These are phyloP conservation scores for Mycena polygramma DNA, from an alignment of 768 basidiomycete species.

Conservation along the genomic window DNA sequence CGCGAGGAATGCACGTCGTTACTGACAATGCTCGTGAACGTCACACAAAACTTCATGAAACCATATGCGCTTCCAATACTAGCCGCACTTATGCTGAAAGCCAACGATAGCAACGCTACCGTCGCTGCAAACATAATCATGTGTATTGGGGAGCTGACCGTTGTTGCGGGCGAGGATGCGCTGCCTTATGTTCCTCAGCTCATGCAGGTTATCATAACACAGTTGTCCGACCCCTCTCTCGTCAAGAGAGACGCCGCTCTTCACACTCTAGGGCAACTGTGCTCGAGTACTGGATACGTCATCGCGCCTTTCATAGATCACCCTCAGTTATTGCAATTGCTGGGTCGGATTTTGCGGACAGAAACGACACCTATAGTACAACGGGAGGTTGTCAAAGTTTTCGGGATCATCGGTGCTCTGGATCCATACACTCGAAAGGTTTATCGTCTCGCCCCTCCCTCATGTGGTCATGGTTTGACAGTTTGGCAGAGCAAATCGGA, in stretches of 20 bases:
- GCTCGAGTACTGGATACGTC: conserved; percentile 95
- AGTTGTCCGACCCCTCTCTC: conserved; percentile 90
- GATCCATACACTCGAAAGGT: conserved; percentile 98
- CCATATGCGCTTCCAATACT: conserved; percentile 96
- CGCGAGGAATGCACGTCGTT: conserved; percentile 94
- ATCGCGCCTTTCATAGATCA: conserved; percentile 92
- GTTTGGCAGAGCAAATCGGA: conserved; percentile 65
- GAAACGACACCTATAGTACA: conserved; percentile 80
- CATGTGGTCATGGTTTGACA: background rate
- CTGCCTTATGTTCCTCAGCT: conserved; percentile 85
- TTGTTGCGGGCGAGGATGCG: conserved; percentile 94
- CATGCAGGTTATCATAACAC: conserved; percentile 90
- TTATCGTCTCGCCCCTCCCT: conserved; percentile 3
- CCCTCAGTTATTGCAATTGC: conserved; percentile 88
- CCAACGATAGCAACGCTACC: conserved; percentile 84
- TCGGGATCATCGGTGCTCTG: conserved; percentile 95
- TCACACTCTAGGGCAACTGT: conserved; percentile 94
- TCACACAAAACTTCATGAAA: conserved; percentile 94
- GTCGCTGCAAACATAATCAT: conserved; percentile 94
- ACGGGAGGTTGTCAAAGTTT: conserved; percentile 92
- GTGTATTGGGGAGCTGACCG: conserved; percentile 94
- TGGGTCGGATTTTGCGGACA: conserved; percentile 87
- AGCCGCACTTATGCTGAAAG: conserved; percentile 91
- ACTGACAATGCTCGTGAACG: conserved; percentile 89
- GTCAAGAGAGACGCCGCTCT: conserved; percentile 95